These are phyloP conservation scores for Kregervanrija pseudodelftensis DNA, from an alignment of 805 yeast species.

Conservation along the genomic window DNA sequence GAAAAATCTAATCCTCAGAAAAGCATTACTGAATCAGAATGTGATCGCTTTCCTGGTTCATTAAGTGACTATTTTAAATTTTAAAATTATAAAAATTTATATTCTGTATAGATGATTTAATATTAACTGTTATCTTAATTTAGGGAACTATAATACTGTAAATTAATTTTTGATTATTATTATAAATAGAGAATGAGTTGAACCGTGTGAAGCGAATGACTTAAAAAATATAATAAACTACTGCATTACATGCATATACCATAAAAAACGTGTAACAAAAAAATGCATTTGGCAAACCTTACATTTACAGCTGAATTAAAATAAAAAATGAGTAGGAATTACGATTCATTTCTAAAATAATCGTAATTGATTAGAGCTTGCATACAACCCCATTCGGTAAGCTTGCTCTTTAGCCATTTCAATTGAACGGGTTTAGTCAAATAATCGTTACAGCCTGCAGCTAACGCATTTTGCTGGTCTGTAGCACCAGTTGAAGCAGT, in stretches of 20 bases:
- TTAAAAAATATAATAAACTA: too few species aligned
- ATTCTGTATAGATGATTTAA: too few species aligned
- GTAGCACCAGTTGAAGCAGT: conserved; percentile 85
- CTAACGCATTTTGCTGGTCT: conserved; percentile 83
- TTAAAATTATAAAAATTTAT: too few species aligned
- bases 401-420: conserved; percentile 89
- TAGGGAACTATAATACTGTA: too few species aligned
- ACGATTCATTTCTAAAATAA: conserved; percentile 59
- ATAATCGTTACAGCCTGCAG: conserved; percentile 97
- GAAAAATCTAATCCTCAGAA: too few species aligned
- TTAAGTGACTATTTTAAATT: too few species aligned
- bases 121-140: too few species aligned
- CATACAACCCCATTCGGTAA: conserved; percentile 99
- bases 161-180: too few species aligned
- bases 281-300: background rate
- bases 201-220: too few species aligned
- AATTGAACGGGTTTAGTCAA: conserved; percentile 92
- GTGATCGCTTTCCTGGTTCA: too few species aligned
- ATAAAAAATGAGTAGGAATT: background rate
- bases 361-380: conserved; percentile 94
- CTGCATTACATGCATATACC: background rate
- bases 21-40: too few species aligned
- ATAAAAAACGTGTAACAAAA: background rate
- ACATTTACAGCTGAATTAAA: background rate
- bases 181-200: too few species aligned